phyloP scores from a whole-genome alignment of 1,139 yeast genomes.

The Yamadazyma aaseri region DNA sequence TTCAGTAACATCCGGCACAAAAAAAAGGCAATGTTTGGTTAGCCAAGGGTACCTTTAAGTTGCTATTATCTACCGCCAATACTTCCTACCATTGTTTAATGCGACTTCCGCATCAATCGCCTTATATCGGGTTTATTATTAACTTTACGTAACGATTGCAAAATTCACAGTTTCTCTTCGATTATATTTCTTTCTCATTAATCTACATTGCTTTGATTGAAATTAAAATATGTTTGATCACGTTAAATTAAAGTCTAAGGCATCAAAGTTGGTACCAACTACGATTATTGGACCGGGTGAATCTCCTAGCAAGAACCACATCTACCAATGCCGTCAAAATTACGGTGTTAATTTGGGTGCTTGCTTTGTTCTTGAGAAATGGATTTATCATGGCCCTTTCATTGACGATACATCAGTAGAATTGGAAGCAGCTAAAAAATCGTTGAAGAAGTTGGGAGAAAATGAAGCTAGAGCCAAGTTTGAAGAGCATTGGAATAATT shows the following conservation, averaged over 20 bases:
- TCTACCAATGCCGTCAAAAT: slow-evolving; percentile 66
- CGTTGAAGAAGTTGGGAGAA: slow-evolving; percentile 47
- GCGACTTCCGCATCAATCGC: too few relatives aligned
- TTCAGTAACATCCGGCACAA: too few relatives aligned
- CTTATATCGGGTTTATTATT: too few relatives aligned
- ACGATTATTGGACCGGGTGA: slow-evolving; percentile 31
- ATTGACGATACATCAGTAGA: slow-evolving; percentile 59
- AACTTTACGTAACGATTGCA: too few relatives aligned
- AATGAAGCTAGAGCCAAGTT: slow-evolving; percentile 55
- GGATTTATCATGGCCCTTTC: slow-evolving; percentile 62
- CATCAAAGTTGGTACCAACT: slow-evolving; percentile 27
- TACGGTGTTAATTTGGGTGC: slow-evolving; percentile 90
- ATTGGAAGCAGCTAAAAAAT: slow-evolving; percentile 63
- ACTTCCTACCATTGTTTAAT: too few relatives aligned
- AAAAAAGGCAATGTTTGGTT: too few relatives aligned
- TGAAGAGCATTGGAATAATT: slow-evolving; percentile 70
- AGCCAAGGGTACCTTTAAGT: too few relatives aligned
- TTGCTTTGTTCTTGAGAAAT: slow-evolving; percentile 76
- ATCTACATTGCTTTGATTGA: too few relatives aligned
- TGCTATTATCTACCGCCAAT: too few relatives aligned
- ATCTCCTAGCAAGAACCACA: slow-evolving; percentile 47
- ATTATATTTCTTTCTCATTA: too few relatives aligned
- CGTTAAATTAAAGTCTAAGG: slow-evolving; percentile 39
- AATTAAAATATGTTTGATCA: slow-evolving; percentile 34
- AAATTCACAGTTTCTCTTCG: too few relatives aligned